Percentiles rank a stretch among this genome's conserved stretches.
Evolutionary conservation across 306 rosid species (phyloP).

Genomic region (Arachis hypogaea): DNA sequence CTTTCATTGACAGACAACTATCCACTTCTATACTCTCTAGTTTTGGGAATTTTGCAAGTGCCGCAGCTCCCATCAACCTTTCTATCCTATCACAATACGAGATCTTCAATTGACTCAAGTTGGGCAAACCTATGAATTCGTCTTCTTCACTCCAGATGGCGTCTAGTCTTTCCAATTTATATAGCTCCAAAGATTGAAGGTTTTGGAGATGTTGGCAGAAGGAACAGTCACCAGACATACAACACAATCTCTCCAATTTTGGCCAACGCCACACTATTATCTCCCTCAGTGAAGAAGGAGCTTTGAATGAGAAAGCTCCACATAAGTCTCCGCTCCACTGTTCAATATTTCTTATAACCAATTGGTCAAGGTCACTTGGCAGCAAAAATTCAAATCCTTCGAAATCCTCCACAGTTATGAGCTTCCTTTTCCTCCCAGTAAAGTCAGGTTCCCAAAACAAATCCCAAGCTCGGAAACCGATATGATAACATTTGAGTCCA

Average conservation of each 20-base stretch:
- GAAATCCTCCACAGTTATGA: background rate
- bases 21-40: rapidly evolving
- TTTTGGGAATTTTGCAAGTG: conserved; percentile 18
- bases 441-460: rapidly evolving
- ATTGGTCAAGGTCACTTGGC: background rate
- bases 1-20: background rate
- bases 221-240: background rate
- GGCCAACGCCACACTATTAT: rapidly evolving
- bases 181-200: background rate
- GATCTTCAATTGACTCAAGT: conserved; percentile 3
- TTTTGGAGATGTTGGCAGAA: background rate
- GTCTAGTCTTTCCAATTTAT: background rate
- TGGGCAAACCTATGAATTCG: background rate
- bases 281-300: background rate
- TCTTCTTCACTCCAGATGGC: background rate
- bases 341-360: background rate
- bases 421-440: background rate
- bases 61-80: background rate
- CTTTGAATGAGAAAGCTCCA: background rate
- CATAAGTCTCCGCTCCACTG: background rate
- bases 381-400: background rate
- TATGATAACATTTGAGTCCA: background rate
- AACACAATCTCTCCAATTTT: background rate
- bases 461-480: background rate
- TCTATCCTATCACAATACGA: background rate